A percentile compares a stretch with the other conserved stretches of the same genome.
These are phyloP conservation scores for Lyophyllum shimeji DNA, from an alignment of 768 basidiomycete genomes.

Conservation along the genomic window DNA sequence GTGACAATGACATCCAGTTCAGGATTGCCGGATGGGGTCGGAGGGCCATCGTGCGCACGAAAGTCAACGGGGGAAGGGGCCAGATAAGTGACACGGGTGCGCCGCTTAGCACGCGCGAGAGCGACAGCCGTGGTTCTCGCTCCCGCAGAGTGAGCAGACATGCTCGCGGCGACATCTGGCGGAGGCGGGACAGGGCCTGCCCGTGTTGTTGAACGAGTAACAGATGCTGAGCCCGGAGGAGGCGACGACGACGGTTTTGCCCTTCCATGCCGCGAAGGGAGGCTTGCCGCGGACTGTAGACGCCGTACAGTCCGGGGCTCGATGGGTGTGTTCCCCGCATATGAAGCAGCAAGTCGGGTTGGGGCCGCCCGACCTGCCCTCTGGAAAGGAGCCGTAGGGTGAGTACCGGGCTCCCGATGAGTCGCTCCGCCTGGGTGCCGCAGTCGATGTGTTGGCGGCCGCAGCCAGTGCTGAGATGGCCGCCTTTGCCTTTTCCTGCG, in stretches of 20 bases:
- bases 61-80: not conserved
- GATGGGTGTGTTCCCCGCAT: conserved; percentile 21
- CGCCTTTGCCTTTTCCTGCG: not conserved
- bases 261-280: conserved; percentile 7
- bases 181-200: not conserved
- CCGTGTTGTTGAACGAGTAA: not conserved
- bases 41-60: not conserved
- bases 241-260: conserved; percentile 7
- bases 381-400: conserved; percentile 4
- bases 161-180: not conserved
- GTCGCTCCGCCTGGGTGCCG: too few relatives aligned
- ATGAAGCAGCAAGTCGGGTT: conserved; percentile 19
- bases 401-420: not conserved
- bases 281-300: conserved; percentile 2
- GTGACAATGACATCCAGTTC: conserved; percentile 24
- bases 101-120: conserved; percentile 12
- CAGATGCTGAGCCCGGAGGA: conserved; percentile 1
- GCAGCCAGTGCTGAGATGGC: not conserved
- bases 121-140: conserved; percentile 8
- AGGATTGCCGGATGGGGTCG: conserved; percentile 4
- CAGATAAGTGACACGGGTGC: not conserved
- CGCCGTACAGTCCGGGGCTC: conserved; percentile 8
- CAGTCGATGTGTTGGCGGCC: not conserved
- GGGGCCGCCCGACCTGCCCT: conserved; percentile 6
- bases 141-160: not conserved